These are phyloP conservation scores for Poa pratensis DNA, from an alignment of 176 grass and related monocot species.

Conservation along the genomic window DNA sequence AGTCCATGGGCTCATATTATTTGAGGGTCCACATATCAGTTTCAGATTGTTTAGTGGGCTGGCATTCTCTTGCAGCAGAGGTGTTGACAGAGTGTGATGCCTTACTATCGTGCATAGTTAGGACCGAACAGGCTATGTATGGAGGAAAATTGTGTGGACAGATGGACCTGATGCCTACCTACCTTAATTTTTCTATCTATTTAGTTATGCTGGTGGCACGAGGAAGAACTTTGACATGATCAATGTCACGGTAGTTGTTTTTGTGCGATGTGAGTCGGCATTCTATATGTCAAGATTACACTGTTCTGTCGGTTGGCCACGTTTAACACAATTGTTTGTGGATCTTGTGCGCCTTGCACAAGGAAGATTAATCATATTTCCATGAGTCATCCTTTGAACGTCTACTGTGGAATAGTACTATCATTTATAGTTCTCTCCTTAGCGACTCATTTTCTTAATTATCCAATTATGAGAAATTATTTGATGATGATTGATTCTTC, in stretches of 20 bases:
- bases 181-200: background rate
- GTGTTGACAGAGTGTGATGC: background rate
- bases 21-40: background rate
- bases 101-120: background rate
- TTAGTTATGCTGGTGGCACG: background rate
- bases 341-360: background rate
- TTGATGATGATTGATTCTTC: background rate
- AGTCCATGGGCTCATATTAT: background rate
- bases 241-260: background rate
- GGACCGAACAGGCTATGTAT: background rate
- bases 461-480: background rate
- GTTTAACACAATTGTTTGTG: background rate
- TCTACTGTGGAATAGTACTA: too few species aligned
- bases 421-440: too few species aligned
- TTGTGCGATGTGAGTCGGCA: background rate
- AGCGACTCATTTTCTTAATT: too few species aligned
- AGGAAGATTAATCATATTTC: background rate
- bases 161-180: background rate
- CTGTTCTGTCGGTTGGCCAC: background rate
- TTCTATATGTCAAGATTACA: background rate
- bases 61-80: background rate
- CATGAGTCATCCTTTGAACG: background rate
- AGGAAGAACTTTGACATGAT: background rate
- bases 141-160: background rate
- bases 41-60: constrained; percentile 1